Conservation (phyloP, 108 stramenopile genomes). For the Seminavis robusta region DNA sequence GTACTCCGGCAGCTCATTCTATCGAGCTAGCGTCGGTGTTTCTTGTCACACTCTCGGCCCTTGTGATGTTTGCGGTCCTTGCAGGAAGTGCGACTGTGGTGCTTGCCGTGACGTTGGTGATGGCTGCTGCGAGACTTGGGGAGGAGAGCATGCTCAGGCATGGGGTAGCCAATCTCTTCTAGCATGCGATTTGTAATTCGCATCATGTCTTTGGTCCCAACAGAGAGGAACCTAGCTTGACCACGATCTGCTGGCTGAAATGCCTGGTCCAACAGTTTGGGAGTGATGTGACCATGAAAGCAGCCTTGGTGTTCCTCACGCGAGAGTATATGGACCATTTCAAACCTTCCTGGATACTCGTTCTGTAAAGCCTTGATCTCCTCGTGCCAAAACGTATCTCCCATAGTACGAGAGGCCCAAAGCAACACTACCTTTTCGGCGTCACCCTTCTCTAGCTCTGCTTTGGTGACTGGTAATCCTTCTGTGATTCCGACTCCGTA, state of each 20-base stretch:
- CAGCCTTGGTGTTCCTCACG: too few relatives aligned
- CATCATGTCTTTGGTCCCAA: slow-evolving; percentile 23
- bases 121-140: too few relatives aligned
- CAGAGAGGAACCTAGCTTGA: slow-evolving; percentile 13
- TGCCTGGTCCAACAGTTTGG: too few relatives aligned
- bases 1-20: too few relatives aligned
- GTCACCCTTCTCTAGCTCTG: slow-evolving; percentile 5
- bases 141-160: slow-evolving; percentile 7
- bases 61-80: too few relatives aligned
- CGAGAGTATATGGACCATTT: slow-evolving; percentile 5
- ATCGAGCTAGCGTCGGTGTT: too few relatives aligned
- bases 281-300: too few relatives aligned
- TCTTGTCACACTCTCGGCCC: too few relatives aligned
- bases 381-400: slow-evolving; percentile 20
- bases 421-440: not conserved
- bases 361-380: not conserved
- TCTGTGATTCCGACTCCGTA: slow-evolving; percentile 19
- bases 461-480: slow-evolving; percentile 5
- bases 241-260: not conserved
- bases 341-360: not conserved
- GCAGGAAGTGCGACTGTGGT: too few relatives aligned
- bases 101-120: too few relatives aligned
- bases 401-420: slow-evolving; percentile 11
- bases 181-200: slow-evolving; percentile 1
- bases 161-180: not conserved